These are phyloP conservation scores for Solanum ahanhuiri DNA, from an alignment of 257 asterid genomes.

Conservation along the genomic window DNA sequence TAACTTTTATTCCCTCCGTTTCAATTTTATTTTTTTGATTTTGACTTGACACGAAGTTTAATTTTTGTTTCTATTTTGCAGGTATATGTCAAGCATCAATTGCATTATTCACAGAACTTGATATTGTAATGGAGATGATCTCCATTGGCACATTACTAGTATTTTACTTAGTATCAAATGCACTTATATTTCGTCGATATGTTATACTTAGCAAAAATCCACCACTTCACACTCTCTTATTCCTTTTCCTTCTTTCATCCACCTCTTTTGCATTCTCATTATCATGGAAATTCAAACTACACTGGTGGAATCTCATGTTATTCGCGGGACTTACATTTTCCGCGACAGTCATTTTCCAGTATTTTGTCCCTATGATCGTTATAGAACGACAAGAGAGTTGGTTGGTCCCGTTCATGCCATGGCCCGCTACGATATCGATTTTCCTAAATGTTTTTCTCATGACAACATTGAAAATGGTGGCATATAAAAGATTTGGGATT, in stretches of 20 bases:
- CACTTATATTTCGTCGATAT: conserved; percentile 14
- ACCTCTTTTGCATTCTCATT: too few relatives aligned
- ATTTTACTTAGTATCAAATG: conserved; percentile 33
- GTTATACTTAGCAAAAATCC: too few relatives aligned
- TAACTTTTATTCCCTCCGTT: background rate
- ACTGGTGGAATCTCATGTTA: too few relatives aligned
- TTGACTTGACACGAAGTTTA: background rate
- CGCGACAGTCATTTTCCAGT: too few relatives aligned
- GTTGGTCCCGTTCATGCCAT: too few relatives aligned
- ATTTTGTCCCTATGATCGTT: too few relatives aligned
- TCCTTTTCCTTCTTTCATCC: too few relatives aligned
- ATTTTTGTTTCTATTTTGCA: background rate
- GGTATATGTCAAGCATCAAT: conserved; percentile 35
- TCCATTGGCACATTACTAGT: conserved; percentile 36
- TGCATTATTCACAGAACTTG: conserved; percentile 36
- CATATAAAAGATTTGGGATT: conserved; percentile 29
- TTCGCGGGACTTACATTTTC: too few relatives aligned
- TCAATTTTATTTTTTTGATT: background rate
- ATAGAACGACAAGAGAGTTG: too few relatives aligned
- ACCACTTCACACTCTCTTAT: too few relatives aligned
- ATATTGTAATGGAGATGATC: conserved; percentile 27
- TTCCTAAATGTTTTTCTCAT: conserved; percentile 11
- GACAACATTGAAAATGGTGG: conserved; percentile 16
- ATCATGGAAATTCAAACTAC: too few relatives aligned
- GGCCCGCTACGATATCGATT: too few relatives aligned